Conservation (phyloP, 2,329 filamentous ascomycete species). For the Nemania sp. region DNA sequence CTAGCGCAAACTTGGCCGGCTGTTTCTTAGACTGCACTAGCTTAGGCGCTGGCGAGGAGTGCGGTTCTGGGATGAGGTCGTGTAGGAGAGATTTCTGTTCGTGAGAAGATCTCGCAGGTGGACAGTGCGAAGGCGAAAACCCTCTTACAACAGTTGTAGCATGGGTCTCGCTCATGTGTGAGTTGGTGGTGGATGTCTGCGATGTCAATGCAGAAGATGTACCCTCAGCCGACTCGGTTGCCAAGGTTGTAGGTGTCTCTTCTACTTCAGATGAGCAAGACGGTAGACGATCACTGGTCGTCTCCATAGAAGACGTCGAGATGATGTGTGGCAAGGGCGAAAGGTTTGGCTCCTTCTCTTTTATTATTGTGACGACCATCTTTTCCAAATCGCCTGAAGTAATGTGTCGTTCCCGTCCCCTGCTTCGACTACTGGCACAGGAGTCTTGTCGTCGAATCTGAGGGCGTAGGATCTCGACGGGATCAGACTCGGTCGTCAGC, state of each 20-base stretch:
- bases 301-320: slow-evolving; percentile 42
- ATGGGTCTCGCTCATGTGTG: slow-evolving; percentile 39
- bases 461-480: slow-evolving; percentile 65
- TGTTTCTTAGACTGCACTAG: slow-evolving; percentile 69
- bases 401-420: slow-evolving; percentile 81
- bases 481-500: slow-evolving; percentile 56
- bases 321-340: slow-evolving; percentile 53
- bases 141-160: slow-evolving; percentile 72
- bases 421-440: slow-evolving; percentile 68
- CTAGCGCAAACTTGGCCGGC: slow-evolving; percentile 69
- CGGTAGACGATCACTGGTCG: slow-evolving; percentile 51
- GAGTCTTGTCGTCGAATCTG: slow-evolving; percentile 73
- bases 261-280: slow-evolving; percentile 55
- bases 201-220: slow-evolving; percentile 28
- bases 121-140: slow-evolving; percentile 74
- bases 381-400: slow-evolving; percentile 92
- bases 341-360: slow-evolving; percentile 73
- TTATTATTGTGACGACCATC: slow-evolving; percentile 91
- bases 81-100: slow-evolving; percentile 53
- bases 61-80: slow-evolving; percentile 65
- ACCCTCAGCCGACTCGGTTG: slow-evolving; percentile 35
- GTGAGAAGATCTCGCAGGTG: slow-evolving; percentile 50
- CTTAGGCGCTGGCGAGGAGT: slow-evolving; percentile 61
- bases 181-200: slow-evolving; percentile 50
- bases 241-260: slow-evolving; percentile 50